Percentiles rank a stretch among this genome's conserved stretches.
Conservation (phyloP, 1,284 basidiomycete species). For the Schizophyllum amplum region DNA sequence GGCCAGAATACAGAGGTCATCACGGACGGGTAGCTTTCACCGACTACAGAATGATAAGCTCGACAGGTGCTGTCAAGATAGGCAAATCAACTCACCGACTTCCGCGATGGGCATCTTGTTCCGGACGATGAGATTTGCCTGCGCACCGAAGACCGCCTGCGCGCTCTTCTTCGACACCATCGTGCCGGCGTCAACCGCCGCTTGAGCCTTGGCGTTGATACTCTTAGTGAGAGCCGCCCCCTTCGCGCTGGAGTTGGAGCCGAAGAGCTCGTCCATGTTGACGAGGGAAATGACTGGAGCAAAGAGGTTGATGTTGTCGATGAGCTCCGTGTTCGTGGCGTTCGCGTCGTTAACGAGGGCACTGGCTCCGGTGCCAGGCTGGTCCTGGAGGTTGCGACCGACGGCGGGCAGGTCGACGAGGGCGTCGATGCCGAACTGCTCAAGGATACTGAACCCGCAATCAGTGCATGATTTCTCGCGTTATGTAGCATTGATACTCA, state of each 20-base stretch:
- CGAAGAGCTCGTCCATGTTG: constrained; percentile 19
- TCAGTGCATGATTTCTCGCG: background rate
- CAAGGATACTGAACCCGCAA: constrained; percentile 12
- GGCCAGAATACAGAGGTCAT: constrained; percentile 14
- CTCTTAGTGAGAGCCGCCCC: background rate
- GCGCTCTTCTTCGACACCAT: background rate
- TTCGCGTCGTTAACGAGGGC: constrained; percentile 13
- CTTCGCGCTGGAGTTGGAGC: background rate
- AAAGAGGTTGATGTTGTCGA: constrained; percentile 16
- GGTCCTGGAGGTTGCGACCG: constrained; percentile 17
- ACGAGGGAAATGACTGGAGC: constrained; percentile 19
- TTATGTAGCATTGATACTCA: constrained; percentile 3
- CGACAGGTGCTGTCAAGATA: background rate
- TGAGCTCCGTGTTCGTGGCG: constrained; percentile 7
- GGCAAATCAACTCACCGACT: background rate
- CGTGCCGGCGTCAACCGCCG: background rate
- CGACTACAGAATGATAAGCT: constrained; percentile 4
- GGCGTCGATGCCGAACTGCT: constrained; percentile 12
- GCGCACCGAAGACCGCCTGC: background rate
- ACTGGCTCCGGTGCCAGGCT: constrained; percentile 15
- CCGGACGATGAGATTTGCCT: background rate
- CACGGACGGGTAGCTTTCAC: constrained; percentile 14
- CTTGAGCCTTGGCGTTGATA: background rate
- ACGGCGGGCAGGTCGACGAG: constrained; percentile 20
- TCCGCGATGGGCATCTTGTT: background rate